Evolutionary conservation across 306 rosid species (phyloP).

Genomic region (Carpinus viminea): DNA sequence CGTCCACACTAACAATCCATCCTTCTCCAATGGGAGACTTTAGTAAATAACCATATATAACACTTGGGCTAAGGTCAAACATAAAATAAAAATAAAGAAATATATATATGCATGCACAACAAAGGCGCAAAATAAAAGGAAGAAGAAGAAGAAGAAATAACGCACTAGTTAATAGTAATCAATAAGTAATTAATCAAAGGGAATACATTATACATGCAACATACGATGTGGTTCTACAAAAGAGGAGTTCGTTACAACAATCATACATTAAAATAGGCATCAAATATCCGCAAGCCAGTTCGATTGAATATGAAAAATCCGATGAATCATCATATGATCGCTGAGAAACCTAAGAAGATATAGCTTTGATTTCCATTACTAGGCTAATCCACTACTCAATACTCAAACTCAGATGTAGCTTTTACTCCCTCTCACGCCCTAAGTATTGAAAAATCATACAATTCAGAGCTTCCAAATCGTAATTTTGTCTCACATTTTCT

Average conservation of each 20-base stretch:
- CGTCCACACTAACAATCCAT: too few relatives aligned
- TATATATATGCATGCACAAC: neutral
- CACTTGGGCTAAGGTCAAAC: neutral
- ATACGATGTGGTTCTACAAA: too few relatives aligned
- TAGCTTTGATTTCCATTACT: neutral
- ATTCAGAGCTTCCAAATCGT: neutral
- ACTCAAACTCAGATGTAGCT: neutral
- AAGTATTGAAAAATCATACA: neutral
- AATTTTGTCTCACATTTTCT: constrained; percentile 2
- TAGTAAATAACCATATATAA: too few relatives aligned
- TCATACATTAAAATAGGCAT: too few relatives aligned
- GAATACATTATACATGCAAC: neutral
- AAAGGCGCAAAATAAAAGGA: neutral
- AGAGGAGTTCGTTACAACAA: too few relatives aligned
- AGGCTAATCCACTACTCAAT: neutral
- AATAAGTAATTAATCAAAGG: neutral
- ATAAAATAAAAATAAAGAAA: neutral
- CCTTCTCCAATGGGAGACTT: too few relatives aligned
- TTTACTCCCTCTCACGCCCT: neutral
- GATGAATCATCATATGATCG: neutral
- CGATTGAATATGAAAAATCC: neutral
- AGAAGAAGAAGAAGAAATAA: neutral
- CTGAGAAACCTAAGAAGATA: neutral
- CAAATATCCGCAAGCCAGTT: neutral
- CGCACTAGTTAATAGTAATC: neutral